Conservation (phyloP, 2,329 filamentous ascomycete genomes). For the Nothopassalora personata region DNA sequence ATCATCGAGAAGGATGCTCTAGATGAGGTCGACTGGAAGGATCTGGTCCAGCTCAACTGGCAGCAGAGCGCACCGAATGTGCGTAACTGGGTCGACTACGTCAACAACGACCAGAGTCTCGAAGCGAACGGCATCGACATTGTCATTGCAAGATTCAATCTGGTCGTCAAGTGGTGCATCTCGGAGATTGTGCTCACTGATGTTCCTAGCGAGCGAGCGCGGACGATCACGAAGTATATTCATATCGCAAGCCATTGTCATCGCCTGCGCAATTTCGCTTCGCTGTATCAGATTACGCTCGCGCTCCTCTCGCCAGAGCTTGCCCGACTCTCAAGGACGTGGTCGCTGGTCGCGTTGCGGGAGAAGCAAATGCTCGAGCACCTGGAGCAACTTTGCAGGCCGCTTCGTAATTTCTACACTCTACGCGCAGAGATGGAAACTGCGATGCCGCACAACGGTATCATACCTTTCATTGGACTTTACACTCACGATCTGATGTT, state of each 20-base stretch:
- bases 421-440: slow-evolving; percentile 74
- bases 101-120: slow-evolving; percentile 49
- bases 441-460: slow-evolving; percentile 56
- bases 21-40: slow-evolving; percentile 83
- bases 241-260: slow-evolving; percentile 74
- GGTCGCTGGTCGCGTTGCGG: slow-evolving; percentile 60
- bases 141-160: slow-evolving; percentile 79
- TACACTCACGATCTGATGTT: slow-evolving; percentile 81
- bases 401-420: slow-evolving; percentile 70
- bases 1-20: slow-evolving; percentile 81
- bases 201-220: slow-evolving; percentile 64
- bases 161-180: slow-evolving; percentile 81
- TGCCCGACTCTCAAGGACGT: slow-evolving; percentile 62
- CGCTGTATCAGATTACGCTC: slow-evolving; percentile 73
- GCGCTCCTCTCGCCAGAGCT: slow-evolving; percentile 71
- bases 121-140: slow-evolving; percentile 64
- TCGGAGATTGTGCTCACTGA: slow-evolving; percentile 74
- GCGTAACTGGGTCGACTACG: slow-evolving; percentile 69
- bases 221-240: slow-evolving; percentile 74
- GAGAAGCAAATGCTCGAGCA: slow-evolving; percentile 63
- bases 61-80: slow-evolving; percentile 52
- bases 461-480: slow-evolving; percentile 74
- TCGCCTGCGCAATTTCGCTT: slow-evolving; percentile 74
- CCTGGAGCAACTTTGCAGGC: slow-evolving; percentile 68
- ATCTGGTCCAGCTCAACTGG: slow-evolving; percentile 78